Percentiles rank a stretch among this genome's conserved stretches.
Evolutionary conservation across 192 early-diverging fungal genomes (phyloP).

Genomic region (Thoreauomyces humboldtii): DNA sequence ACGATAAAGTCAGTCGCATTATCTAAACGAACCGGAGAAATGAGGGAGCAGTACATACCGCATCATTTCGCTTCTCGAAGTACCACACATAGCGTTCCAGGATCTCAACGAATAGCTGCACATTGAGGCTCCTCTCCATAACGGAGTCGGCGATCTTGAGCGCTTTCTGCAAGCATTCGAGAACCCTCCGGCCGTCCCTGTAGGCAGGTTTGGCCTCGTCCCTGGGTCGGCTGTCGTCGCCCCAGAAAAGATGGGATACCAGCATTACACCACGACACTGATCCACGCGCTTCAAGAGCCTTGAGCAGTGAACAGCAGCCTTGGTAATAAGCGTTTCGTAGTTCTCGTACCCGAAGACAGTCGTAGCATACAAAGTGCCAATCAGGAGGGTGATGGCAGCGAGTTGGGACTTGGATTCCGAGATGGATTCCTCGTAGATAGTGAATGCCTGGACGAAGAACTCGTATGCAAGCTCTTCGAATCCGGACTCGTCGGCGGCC

Average conservation of each 20-base stretch:
- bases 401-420: slow-evolving; percentile 87
- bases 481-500: slow-evolving; percentile 77
- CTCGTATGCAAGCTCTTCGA: slow-evolving; percentile 96
- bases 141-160: slow-evolving; percentile 93
- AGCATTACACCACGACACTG: slow-evolving; percentile 85
- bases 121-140: slow-evolving; percentile 84
- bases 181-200: slow-evolving; percentile 83
- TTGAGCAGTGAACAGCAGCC: slow-evolving; percentile 83
- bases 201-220: slow-evolving; percentile 62
- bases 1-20: too few relatives aligned
- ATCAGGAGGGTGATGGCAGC: slow-evolving; percentile 87
- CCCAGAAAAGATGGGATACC: slow-evolving; percentile 93
- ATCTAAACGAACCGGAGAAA: too few relatives aligned
- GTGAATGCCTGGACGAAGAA: slow-evolving; percentile 96
- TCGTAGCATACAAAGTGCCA: slow-evolving; percentile 77
- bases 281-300: slow-evolving; percentile 90
- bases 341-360: slow-evolving; percentile 82
- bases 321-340: slow-evolving; percentile 95
- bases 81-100: slow-evolving; percentile 93
- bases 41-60: slow-evolving; percentile 50
- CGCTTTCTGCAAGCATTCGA: slow-evolving; percentile 91
- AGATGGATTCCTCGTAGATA: slow-evolving; percentile 94
- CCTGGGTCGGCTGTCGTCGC: slow-evolving; percentile 43
- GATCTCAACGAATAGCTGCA: slow-evolving; percentile 96
- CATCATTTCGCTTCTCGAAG: slow-evolving; percentile 88